Base-by-base conservation (phyloP, 2,329 filamentous ascomycete species). In the Curvularia hawaiiensis region DNA sequence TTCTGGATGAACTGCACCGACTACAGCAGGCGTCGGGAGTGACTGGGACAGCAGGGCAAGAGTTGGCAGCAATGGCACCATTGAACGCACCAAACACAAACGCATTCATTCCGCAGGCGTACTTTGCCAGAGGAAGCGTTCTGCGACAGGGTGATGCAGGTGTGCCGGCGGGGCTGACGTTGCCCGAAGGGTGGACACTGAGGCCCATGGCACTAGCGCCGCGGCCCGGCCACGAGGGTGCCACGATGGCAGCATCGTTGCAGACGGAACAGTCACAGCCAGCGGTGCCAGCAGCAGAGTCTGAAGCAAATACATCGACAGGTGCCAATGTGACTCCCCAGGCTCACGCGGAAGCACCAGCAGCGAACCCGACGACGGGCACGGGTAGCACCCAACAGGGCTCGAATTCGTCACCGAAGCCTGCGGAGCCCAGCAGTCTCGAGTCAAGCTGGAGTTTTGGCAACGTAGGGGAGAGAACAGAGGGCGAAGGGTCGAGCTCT, bases 401-500 rank as follows among this genome's bases (percentile, higher is more conserved):
- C 50, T n/a, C 48, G 59, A 38, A 31, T 35, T 53, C 65, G 18
- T 66, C 71, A 6, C 64, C 69, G 9, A 72, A 70, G 47, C 31
- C 59, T 45, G 67, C 59, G 14, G 72, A 73, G 47, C 65, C 69
- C 16, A 72, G 63, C 48, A 72, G 68, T 3, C 63, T 75, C 3
- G 72, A 67, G 38, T 76, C 74, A 20, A 75, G 74, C 45, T 75
- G 73, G 74, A 74, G 70, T 52, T 76, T 76, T 56, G 71, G 66
- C 10, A 72, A 74, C 39, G 55, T 66, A 22, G 62, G 57, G 12
- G 67, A 67, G 50, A 61, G 61, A 38, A 69, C 59, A 20, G 71
- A 73, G 44, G 62, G 62, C 22, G 66, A 70, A 45, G 66, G 62
- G 3, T 72, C 69, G 16, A 70, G 68, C 53, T 72, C 73, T 45